Evolutionary conservation across 2,329 filamentous ascomycete genomes (phyloP), one percentile per base, ranked within the genome.

Genomic region (Sporothrix schenckii): DNA sequence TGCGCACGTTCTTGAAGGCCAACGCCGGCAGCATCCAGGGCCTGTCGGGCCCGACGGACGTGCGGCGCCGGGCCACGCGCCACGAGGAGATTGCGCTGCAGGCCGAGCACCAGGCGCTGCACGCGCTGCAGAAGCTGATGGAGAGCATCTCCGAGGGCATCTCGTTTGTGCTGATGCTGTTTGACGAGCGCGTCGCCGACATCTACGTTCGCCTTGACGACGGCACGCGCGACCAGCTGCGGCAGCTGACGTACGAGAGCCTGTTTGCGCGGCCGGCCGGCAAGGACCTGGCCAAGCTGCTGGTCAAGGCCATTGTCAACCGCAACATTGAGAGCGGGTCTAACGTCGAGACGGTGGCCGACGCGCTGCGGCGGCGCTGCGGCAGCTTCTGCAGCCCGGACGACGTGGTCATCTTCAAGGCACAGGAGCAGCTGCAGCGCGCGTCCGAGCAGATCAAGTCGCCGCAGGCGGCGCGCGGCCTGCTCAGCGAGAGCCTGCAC

Each of bases 291-390:
- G 96, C 94, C 2, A 97, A 97, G 80, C 87, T 97, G 69, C 85
- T 99, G 1, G 95, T 99, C 70, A 99, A 98, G 79, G 93, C 94
- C 0, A 98, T 99, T 76, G 95, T 99, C 69, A 98, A 98, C 79
- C 90, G 94, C 76, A 99, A 97, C 79, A 99, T 99, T 75, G 92
- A 94, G 71, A 97, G 93, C 76, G 95, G 96, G 11, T 94, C 94
- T 4, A 99, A 98, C 73, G 94, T 99, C 24, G 96, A 99, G 81
- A 97, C 94, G 0, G 93, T 99, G 30, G 94, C 95, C 0, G 95
- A 99, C 80, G 93, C 94, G n/a, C 83, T 99, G 66, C 88, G 95
- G 61, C 87, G 95, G 75, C 88, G 94, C 75, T 99, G 95, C 75
- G 96, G 95, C 73, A 97, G 92, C 80, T 99, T 99, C 85, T 99